Percentiles rank a stretch among this genome's conserved stretches.
Evolutionary conservation across 169 alveolate species (phyloP).

Genomic region (Blepharisma undulans): DNA sequence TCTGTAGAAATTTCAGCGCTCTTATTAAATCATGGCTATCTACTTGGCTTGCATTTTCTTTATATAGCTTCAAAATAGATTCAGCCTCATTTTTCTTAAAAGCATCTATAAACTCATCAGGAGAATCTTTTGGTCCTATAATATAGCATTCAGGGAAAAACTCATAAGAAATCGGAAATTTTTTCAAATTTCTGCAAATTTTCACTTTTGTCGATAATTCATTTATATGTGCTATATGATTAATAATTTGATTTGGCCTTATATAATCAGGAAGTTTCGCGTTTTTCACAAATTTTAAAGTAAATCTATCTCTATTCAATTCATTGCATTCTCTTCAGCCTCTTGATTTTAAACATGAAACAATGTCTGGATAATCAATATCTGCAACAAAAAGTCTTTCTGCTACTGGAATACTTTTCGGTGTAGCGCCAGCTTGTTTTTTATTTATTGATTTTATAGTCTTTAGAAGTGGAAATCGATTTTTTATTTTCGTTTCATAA

Average conservation of each 20-base stretch:
- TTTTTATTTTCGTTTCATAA: neutral
- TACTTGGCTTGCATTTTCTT: neutral
- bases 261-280: neutral
- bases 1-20: neutral
- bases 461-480: neutral
- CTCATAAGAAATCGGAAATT: neutral
- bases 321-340: slow-evolving; percentile 9
- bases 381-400: neutral
- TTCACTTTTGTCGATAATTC: slow-evolving; percentile 17
- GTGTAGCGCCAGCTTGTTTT: neutral
- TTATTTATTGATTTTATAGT: neutral
- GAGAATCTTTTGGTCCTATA: neutral
- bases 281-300: neutral
- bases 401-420: neutral
- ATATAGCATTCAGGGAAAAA: slow-evolving; percentile 33
- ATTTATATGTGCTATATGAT: slow-evolving; percentile 5
- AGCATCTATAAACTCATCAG: neutral
- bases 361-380: slow-evolving; percentile 18
- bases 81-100: neutral
- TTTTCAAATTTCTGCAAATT: neutral
- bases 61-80: neutral
- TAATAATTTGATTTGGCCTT: neutral
- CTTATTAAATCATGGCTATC: neutral
- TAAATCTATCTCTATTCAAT: neutral
- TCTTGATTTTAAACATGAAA: neutral